Percentiles rank a stretch among this genome's conserved stretches.
Conservation (phyloP, 1,139 yeast species). For the Candida dubliniensis region DNA sequence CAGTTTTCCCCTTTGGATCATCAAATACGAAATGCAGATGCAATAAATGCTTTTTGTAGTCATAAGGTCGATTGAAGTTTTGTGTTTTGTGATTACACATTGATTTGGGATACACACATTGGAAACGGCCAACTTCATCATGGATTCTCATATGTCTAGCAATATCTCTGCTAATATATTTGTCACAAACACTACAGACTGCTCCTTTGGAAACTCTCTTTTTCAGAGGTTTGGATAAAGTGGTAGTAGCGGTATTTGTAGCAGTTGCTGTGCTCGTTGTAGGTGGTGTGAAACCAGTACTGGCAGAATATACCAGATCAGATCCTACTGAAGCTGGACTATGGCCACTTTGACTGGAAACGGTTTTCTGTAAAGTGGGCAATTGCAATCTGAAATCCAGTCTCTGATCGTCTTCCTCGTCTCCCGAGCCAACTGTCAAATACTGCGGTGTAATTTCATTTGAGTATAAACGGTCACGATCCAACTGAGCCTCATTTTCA, state of each 20-base stretch:
- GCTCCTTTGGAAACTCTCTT: constrained; percentile 41
- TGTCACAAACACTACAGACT: constrained; percentile 42
- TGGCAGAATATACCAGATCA: constrained; percentile 7
- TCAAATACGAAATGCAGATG: constrained; percentile 48
- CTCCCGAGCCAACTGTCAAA: background rate
- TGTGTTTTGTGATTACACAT: constrained; percentile 48
- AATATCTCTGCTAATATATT: constrained; percentile 44
- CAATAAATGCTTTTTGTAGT: constrained; percentile 47
- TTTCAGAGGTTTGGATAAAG: constrained; percentile 14
- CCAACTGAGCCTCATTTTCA: constrained; percentile 3
- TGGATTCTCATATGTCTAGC: constrained; percentile 49
- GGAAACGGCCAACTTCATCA: constrained; percentile 48
- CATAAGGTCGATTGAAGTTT: constrained; percentile 49
- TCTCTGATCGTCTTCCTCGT: constrained; percentile 7
- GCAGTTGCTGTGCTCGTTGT: constrained; percentile 1
- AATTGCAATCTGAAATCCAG: constrained; percentile 3
- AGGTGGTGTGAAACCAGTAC: constrained; percentile 11
- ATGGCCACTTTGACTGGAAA: constrained; percentile 27
- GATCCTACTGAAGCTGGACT: constrained; percentile 17
- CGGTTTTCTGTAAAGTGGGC: constrained; percentile 5
- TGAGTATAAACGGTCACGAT: background rate
- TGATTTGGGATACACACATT: constrained; percentile 44
- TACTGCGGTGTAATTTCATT: background rate
- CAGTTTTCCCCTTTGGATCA: constrained; percentile 43
- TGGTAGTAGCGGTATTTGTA: constrained; percentile 5